Percentiles rank a stretch among this genome's conserved stretches.
Evolutionary conservation across 257 asterid species (phyloP).

Genomic region (Solanum pimpinellifolium): DNA sequence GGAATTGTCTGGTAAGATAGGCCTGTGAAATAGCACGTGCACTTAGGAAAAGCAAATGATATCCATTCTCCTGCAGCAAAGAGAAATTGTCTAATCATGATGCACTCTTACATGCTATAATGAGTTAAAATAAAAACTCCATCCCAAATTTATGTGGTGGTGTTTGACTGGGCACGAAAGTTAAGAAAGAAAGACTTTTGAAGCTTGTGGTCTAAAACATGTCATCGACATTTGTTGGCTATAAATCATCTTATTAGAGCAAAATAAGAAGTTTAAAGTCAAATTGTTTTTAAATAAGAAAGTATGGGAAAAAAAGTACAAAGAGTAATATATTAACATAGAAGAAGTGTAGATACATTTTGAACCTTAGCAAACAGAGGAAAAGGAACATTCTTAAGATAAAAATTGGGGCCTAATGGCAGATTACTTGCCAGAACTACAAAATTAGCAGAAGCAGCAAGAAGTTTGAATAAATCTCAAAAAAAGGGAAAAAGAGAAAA

Average conservation of each 20-base stretch:
- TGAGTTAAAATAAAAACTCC: background rate
- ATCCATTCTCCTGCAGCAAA: slow-evolving; percentile 85
- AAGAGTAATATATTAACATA: background rate
- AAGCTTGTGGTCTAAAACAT: background rate
- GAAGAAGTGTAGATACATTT: background rate
- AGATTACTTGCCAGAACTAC: background rate
- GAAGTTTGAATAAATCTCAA: background rate
- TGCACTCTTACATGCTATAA: background rate
- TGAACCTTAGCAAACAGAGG: background rate
- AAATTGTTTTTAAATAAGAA: background rate
- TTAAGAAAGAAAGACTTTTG: background rate
- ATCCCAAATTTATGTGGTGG: background rate
- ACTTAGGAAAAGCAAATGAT: slow-evolving; percentile 86
- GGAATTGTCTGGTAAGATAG: slow-evolving; percentile 71
- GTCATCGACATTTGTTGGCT: background rate
- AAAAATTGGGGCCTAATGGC: background rate
- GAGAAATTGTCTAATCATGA: background rate
- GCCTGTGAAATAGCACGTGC: slow-evolving; percentile 97
- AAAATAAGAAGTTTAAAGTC: background rate
- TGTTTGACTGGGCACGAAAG: background rate
- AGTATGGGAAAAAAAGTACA: background rate
- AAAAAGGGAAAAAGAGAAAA: background rate
- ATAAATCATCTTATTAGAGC: background rate
- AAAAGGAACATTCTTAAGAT: background rate
- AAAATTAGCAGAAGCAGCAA: background rate